Evolutionary conservation across 2,329 filamentous ascomycete species (phyloP).

Genomic region (Plenodomus tracheiphilus): DNA sequence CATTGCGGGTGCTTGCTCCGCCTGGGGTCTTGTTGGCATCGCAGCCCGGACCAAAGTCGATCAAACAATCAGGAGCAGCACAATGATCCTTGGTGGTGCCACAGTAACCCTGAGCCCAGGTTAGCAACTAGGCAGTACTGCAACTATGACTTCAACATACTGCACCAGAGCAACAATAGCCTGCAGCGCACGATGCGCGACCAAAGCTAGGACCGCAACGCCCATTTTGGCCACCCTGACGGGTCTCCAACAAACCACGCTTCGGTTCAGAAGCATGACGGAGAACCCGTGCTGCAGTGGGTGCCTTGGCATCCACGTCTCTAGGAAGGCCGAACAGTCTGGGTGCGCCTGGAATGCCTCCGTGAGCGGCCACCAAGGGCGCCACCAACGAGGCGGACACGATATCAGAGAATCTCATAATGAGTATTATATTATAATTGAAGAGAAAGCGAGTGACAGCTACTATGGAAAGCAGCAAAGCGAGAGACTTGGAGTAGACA

Average conservation of each 20-base stretch:
- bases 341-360: slow-evolving; percentile 31
- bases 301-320: slow-evolving; percentile 31
- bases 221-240: slow-evolving; percentile 40
- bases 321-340: slow-evolving; percentile 41
- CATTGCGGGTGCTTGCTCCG: slow-evolving; percentile 57
- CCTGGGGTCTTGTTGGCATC: slow-evolving; percentile 61
- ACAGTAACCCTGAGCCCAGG: slow-evolving; percentile 51
- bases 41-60: slow-evolving; percentile 62
- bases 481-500: neutral
- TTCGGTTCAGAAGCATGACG: slow-evolving; percentile 17
- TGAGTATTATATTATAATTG: neutral
- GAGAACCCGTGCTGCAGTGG: slow-evolving; percentile 26
- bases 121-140: slow-evolving; percentile 4
- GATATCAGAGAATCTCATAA: slow-evolving; percentile 39
- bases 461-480: neutral
- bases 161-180: slow-evolving; percentile 42
- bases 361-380: slow-evolving; percentile 40
- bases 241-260: slow-evolving; percentile 30
- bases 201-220: slow-evolving; percentile 37
- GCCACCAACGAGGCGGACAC: slow-evolving; percentile 32
- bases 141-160: slow-evolving; percentile 19
- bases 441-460: slow-evolving; percentile 2
- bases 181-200: slow-evolving; percentile 34
- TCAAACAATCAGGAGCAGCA: slow-evolving; percentile 62
- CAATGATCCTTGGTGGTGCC: slow-evolving; percentile 60